Conservation (phyloP, 2,329 filamentous ascomycete genomes). For the Beauveria scarabaeidicola region DNA sequence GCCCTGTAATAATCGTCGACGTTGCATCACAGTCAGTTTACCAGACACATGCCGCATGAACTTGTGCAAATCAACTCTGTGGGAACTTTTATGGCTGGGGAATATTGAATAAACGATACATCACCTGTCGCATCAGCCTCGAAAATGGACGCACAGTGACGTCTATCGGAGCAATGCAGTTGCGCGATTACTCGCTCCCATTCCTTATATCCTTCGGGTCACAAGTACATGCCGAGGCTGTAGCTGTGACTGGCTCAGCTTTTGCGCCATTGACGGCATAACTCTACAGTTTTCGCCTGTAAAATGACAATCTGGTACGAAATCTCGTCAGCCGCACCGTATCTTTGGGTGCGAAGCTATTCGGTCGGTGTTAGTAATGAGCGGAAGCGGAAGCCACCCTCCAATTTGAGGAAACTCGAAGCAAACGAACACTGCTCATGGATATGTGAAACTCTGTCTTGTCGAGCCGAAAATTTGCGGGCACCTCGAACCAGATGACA, state of each 20-base stretch:
- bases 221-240: neutral
- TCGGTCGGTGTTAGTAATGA: conserved; percentile 3
- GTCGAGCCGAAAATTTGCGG: neutral
- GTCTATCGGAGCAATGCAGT: neutral
- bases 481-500: neutral
- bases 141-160: neutral
- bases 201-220: neutral
- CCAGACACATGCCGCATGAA: neutral
- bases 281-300: neutral
- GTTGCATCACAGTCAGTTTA: neutral
- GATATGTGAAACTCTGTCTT: neutral
- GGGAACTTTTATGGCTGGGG: neutral
- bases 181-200: neutral
- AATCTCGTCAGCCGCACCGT: neutral
- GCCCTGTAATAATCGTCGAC: neutral
- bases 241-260: neutral
- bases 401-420: neutral
- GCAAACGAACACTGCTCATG: neutral
- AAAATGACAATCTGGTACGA: neutral
- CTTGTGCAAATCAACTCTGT: neutral
- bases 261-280: conserved; percentile 2
- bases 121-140: neutral
- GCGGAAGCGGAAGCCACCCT: neutral
- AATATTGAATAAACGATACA: neutral
- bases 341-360: neutral